These are phyloP conservation scores for Ceriops decandra DNA, from an alignment of 345 rosid genomes.

Conservation along the genomic window DNA sequence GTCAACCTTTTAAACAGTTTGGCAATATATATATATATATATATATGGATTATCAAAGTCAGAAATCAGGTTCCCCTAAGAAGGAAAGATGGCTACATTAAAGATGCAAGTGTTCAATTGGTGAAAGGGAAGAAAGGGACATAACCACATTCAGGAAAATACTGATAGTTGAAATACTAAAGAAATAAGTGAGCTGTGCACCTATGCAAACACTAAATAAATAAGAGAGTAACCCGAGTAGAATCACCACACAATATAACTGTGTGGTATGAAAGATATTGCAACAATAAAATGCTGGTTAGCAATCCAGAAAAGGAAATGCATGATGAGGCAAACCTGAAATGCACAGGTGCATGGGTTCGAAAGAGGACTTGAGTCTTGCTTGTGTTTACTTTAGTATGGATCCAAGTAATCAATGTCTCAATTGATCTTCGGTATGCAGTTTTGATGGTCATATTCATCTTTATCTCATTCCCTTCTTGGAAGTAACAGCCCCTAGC, in stretches of 20 bases:
- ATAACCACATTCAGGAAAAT: not conserved
- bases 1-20: too few relatives aligned
- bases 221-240: too few relatives aligned
- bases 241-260: not conserved
- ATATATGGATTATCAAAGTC: not conserved
- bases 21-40: too few relatives aligned
- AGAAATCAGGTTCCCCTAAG: not conserved
- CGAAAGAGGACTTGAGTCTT: slow-evolving; percentile 31
- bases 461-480: slow-evolving; percentile 23
- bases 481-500: slow-evolving; percentile 33
- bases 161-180: not conserved
- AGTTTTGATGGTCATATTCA: slow-evolving; percentile 32
- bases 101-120: too few relatives aligned
- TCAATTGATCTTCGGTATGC: slow-evolving; percentile 28
- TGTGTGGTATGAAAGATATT: not conserved
- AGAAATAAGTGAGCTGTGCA: not conserved
- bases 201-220: not conserved
- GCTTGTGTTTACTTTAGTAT: slow-evolving; percentile 14
- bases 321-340: slow-evolving; percentile 21
- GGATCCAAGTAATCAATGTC: slow-evolving; percentile 26
- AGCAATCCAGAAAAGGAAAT: not conserved
- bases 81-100: too few relatives aligned
- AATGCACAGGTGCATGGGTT: slow-evolving; percentile 35
- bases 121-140: not conserved
- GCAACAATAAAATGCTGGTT: not conserved